phyloP scores from a whole-genome alignment of 257 asterid species.

The Solanum tarijense region DNA sequence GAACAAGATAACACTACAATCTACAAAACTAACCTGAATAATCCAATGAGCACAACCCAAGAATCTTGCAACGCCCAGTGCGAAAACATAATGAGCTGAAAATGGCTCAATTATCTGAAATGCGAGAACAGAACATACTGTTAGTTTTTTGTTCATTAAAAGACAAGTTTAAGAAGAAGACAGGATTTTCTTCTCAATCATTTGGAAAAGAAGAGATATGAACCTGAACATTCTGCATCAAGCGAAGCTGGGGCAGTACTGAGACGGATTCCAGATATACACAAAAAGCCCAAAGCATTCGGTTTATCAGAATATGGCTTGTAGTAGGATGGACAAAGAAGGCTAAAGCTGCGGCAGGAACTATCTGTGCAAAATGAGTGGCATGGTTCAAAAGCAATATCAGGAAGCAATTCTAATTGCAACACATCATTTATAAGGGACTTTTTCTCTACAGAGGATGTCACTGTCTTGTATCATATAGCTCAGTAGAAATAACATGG shows the following conservation, averaged over 20 bases:
- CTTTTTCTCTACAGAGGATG: not conserved
- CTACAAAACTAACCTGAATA: constrained; percentile 45
- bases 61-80: constrained; percentile 77
- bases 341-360: constrained; percentile 55
- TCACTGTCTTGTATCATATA: not conserved
- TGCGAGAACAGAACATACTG: not conserved
- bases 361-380: constrained; percentile 28
- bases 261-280: constrained; percentile 76
- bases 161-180: not conserved
- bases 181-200: not conserved
- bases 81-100: constrained; percentile 87
- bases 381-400: not conserved
- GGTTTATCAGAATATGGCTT: constrained; percentile 19
- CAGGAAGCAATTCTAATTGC: not conserved
- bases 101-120: constrained; percentile 84
- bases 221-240: constrained; percentile 89
- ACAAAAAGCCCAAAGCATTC: constrained; percentile 76
- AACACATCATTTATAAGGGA: not conserved
- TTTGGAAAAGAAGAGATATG: not conserved
- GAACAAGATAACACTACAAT: not conserved
- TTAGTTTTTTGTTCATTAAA: not conserved
- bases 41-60: constrained; percentile 92
- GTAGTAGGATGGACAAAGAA: constrained; percentile 55
- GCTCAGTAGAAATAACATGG: not conserved
- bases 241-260: constrained; percentile 82